Base-by-base conservation (phyloP, 306 rosid genomes). In the Pyrus pyrifolia region DNA sequence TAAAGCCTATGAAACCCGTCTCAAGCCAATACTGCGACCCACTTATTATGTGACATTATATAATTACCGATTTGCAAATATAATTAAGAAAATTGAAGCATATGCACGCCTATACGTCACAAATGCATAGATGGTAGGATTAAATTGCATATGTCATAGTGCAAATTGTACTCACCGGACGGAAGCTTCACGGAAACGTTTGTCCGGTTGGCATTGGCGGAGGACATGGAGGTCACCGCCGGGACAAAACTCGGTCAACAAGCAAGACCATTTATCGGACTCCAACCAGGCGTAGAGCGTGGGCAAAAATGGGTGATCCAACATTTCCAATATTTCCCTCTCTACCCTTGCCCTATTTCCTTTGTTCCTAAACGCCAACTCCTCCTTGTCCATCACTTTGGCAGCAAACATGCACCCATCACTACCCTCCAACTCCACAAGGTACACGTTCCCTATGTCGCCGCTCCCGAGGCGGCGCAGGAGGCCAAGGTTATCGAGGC, bases 351-450 rank as follows among this genome's bases (percentile, higher is more conserved):
- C 87, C 55, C 91, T 79, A 0, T 46, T 62, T 22, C 79, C 86
- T 59, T 85, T 88, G 79, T 79, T 83, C 68, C 89, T 71, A 2
- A 70, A 33, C 6, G 49, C 71, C 8, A 88, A 71, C 72, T 85
- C 91, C 25, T 79, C 80, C 81, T 83, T 85, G 83, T 88, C 91
- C 91, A 88, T 88, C 67, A 85, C 91, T 64, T 87, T 87, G 1
- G 89, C 91, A 2, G 89, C 89, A 8, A 80, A 87, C 33, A 85
- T n/a, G 67, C 84, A 69, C 57, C 80, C 90, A 12, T 49, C 21
- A 2, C 51, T 62, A 6, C 77, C 87, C 58, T 85, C 85, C 1
- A 87, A 81, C 79, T 81, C 89, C 63, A 81, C 91, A n/a, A 87
- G 74, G 74, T 78, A 85, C 70, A 87, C 89, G 52, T 81, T 80